Evolutionary conservation across 768 basidiomycete species (phyloP), one percentile per base, ranked within the genome.

Genomic region (Tremella yokohamensis): DNA sequence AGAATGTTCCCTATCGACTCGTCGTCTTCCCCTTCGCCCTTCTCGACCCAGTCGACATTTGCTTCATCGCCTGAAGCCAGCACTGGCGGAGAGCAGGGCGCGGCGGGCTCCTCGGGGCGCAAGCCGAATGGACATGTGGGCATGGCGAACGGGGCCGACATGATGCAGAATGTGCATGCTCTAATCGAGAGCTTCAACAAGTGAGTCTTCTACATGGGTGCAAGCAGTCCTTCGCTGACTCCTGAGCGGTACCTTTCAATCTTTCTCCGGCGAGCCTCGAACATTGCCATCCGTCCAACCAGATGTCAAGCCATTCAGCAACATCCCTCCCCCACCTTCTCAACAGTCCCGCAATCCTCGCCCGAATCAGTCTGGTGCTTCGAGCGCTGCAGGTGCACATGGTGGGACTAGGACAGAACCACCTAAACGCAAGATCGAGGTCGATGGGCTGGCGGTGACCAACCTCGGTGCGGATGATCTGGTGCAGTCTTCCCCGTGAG

Each of bases 21-120:
- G 11, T 62, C 68, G 19, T 67, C 68, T n/a, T 40, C 61, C n/a
- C 52, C 63, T 8, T 65, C 65, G 8, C 68, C 65, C 12, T 67
- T 63, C 53, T 64, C 63, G 2, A 20, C 49, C 8, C 54, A 54
- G 6, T 64, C 69, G 2, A 60, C 62, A 7, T 37, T 56, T 39
- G 29, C 58, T 1, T 63, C 69, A 19, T 66, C 61, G 2, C 62
- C 66, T 15, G 69, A 68, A 15, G 57, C 51, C 0, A 18, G 29
- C 29, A 34, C 29, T 34, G 29, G 29, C 11, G 29, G 29, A 34
- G 29, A 34, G 29, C 29, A 34, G 42, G 42, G 42, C 8, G 42
- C 22, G 8, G n/a, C 29, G 16, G 38, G 26, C 51, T 19, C 26
- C 3, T 16, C 18, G 34, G 20, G 2, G 3, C 40, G 15, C 45